Evolutionary conservation across 177 flowering plant genomes (phyloP).

Genomic region (Telopea speciosissima): DNA sequence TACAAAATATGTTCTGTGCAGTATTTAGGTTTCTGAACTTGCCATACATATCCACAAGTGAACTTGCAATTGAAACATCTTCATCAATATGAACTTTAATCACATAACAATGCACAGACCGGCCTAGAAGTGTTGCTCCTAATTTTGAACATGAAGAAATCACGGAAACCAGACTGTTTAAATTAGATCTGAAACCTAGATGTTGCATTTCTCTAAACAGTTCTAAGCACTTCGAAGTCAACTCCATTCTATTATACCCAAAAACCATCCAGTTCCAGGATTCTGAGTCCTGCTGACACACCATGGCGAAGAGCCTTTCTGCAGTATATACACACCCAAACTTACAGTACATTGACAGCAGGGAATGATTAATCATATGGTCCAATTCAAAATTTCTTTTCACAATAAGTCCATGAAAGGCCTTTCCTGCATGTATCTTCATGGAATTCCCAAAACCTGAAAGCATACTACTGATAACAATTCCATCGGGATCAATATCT

Average conservation of each 20-base stretch:
- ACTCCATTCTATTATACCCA: conserved; percentile 42
- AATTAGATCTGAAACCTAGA: conserved; percentile 39
- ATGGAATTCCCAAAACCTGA: conserved; percentile 40
- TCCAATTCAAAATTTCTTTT: conserved; percentile 31
- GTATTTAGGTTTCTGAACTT: conserved; percentile 34
- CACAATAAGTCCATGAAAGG: conserved; percentile 60
- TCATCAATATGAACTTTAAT: conserved; percentile 31
- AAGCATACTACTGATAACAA: conserved; percentile 60
- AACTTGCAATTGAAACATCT: conserved; percentile 41
- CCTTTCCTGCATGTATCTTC: conserved; percentile 39
- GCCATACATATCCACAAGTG: conserved; percentile 71
- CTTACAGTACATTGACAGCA: conserved; percentile 66
- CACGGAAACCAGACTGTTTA: conserved; percentile 38
- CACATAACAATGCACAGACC: conserved; percentile 51
- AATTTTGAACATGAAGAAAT: conserved; percentile 52
- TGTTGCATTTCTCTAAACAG: conserved; percentile 51
- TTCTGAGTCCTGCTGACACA: conserved; percentile 25
- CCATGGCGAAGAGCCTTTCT: conserved; percentile 39
- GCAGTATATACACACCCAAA: conserved; percentile 39
- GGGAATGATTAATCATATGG: conserved; percentile 34
- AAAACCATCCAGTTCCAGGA: conserved; percentile 61
- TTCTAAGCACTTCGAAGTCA: conserved; percentile 35
- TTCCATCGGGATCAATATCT: conserved; percentile 55
- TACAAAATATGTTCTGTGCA: conserved; percentile 40
- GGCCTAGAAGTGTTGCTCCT: conserved; percentile 29